These are phyloP conservation scores for Aspergillus melleus DNA, from an alignment of 2,329 filamentous ascomycete species.

Conservation along the genomic window DNA sequence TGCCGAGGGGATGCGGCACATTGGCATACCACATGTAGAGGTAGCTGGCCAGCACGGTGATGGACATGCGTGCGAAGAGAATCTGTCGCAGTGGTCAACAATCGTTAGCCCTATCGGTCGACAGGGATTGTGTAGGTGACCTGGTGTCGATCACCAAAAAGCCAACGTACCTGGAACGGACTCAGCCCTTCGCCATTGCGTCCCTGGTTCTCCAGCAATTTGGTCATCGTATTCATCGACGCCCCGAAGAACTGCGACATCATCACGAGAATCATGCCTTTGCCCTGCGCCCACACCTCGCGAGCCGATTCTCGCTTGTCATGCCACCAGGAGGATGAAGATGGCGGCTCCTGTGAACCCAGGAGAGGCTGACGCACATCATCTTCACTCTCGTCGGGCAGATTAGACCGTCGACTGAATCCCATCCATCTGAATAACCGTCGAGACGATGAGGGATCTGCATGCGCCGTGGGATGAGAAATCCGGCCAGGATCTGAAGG, in stretches of 20 bases:
- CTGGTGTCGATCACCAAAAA: background rate
- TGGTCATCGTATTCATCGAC: conserved; percentile 80
- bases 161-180: conserved; percentile 64
- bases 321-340: conserved; percentile 28
- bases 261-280: conserved; percentile 71
- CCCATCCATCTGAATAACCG: background rate
- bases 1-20: conserved; percentile 69
- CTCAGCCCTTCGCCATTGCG: conserved; percentile 70
- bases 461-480: background rate
- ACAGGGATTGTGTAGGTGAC: background rate
- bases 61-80: conserved; percentile 74
- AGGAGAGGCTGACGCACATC: conserved; percentile 5
- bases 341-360: conserved; percentile 10
- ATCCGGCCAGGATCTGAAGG: background rate
- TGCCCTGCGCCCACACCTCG: conserved; percentile 62
- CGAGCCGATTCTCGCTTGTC: conserved; percentile 16
- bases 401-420: background rate
- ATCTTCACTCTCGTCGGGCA: background rate
- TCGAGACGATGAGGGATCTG: background rate
- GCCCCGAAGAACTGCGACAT: conserved; percentile 77
- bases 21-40: conserved; percentile 72
- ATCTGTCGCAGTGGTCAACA: conserved; percentile 44
- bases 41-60: conserved; percentile 67
- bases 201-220: conserved; percentile 68
- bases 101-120: no score